A percentile compares a stretch with the other conserved stretches of the same genome.
These are phyloP conservation scores for Exophiala sp. DNA, from an alignment of 2,329 filamentous ascomycete species.

Conservation along the genomic window DNA sequence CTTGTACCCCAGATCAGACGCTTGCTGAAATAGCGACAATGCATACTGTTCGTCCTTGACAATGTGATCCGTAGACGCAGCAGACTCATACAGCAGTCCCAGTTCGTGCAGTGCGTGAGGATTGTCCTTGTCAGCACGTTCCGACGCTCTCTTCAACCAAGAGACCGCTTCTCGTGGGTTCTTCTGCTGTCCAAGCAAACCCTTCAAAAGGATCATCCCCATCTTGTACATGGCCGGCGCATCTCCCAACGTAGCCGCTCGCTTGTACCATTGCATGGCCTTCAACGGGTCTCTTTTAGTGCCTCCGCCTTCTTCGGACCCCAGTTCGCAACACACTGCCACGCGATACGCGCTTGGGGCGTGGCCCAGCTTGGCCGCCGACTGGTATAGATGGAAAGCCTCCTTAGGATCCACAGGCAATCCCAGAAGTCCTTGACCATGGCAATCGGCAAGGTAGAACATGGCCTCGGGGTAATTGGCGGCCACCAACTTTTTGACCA, in stretches of 20 bases:
- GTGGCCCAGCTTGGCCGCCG: conserved; percentile 85
- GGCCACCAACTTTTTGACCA: conserved; percentile 79
- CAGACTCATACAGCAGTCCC: conserved; percentile 56
- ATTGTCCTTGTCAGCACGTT: conserved; percentile 82
- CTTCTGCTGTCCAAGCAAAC: conserved; percentile 78
- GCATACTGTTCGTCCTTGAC: conserved; percentile 80
- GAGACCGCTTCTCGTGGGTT: conserved; percentile 82
- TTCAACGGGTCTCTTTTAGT: conserved; percentile 88
- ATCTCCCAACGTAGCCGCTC: conserved; percentile 84
- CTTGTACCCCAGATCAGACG: conserved; percentile 87
- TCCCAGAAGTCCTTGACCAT: conserved; percentile 77
- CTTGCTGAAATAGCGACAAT: conserved; percentile 75
- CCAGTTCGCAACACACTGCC: conserved; percentile 95
- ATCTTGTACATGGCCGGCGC: conserved; percentile 97
- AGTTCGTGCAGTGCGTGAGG: conserved; percentile 94
- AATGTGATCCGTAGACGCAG: conserved; percentile 64
- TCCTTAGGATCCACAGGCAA: conserved; percentile 81
- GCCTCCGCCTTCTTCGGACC: conserved; percentile 88
- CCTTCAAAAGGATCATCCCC: conserved; percentile 92
- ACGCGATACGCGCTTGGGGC: conserved; percentile 86
- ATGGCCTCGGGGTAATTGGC: conserved; percentile 77
- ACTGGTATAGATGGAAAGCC: conserved; percentile 89
- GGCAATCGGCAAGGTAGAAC: conserved; percentile 88
- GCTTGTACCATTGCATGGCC: conserved; percentile 97
- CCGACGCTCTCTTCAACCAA: conserved; percentile 91